phyloP scores from a whole-genome alignment of 1,139 yeast species.

The Pichia sp. region DNA sequence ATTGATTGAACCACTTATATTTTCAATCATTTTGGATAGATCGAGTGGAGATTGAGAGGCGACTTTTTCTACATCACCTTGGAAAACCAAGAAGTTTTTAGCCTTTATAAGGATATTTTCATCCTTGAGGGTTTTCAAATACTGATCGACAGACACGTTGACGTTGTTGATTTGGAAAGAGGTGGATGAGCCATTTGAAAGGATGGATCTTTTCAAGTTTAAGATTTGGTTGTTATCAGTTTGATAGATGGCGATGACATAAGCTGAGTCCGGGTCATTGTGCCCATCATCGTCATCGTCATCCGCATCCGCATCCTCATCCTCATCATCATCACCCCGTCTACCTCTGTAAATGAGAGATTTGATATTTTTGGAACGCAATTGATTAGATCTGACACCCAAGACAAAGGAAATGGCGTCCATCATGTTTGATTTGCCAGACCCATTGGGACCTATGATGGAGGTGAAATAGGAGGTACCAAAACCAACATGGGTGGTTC shows the following conservation, averaged over 20 bases:
- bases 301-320: slow-evolving; percentile 16
- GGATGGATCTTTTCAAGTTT: slow-evolving; percentile 50
- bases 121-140: slow-evolving; percentile 58
- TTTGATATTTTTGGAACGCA: slow-evolving; percentile 66
- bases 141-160: slow-evolving; percentile 58
- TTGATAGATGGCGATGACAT: slow-evolving; percentile 76
- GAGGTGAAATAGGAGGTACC: slow-evolving; percentile 82
- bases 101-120: slow-evolving; percentile 88
- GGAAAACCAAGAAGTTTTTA: slow-evolving; percentile 86
- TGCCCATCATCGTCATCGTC: slow-evolving; percentile 16
- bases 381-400: slow-evolving; percentile 72
- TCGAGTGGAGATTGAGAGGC: slow-evolving; percentile 84
- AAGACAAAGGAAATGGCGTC: slow-evolving; percentile 94
- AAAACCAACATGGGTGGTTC: slow-evolving; percentile 69
- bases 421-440: slow-evolving; percentile 97
- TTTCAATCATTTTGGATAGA: slow-evolving; percentile 68
- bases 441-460: slow-evolving; percentile 96
- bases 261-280: slow-evolving; percentile 54
- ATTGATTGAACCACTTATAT: slow-evolving; percentile 75
- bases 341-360: slow-evolving; percentile 82
- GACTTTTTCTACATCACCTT: slow-evolving; percentile 92
- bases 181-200: slow-evolving; percentile 50
- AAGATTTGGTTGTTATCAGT: slow-evolving; percentile 50
- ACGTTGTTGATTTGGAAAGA: slow-evolving; percentile 64
- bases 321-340: slow-evolving; percentile 22